Percentiles rank a stretch among this genome's conserved stretches.
These are phyloP conservation scores for Noccaea bulbosa DNA, from an alignment of 345 rosid species.

Conservation along the genomic window DNA sequence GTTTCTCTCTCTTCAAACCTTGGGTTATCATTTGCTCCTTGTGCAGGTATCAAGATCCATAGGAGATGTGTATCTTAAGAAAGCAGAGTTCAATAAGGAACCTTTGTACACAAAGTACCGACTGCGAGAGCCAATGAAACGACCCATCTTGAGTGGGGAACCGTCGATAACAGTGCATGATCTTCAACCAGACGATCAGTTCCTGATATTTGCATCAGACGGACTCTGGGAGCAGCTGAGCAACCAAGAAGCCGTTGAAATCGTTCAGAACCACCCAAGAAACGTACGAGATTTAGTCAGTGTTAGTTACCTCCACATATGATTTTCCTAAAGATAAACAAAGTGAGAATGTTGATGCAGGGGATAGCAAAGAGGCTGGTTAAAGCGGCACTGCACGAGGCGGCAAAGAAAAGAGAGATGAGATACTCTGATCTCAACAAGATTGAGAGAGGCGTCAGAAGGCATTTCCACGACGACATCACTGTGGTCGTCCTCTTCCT, in stretches of 20 bases:
- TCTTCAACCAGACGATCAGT: constrained; percentile 70
- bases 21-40: no score
- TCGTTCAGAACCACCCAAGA: constrained; percentile 61
- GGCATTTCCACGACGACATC: constrained; percentile 65
- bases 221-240: constrained; percentile 91
- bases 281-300: constrained; percentile 48
- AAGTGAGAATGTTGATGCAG: constrained; percentile 41
- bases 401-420: constrained; percentile 56
- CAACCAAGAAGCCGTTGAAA: constrained; percentile 70
- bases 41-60: constrained; percentile 41
- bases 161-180: constrained; percentile 57
- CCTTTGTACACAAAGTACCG: constrained; percentile 55
- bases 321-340: not conserved
- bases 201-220: constrained; percentile 86
- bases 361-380: constrained; percentile 71
- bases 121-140: constrained; percentile 43
- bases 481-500: constrained; percentile 63
- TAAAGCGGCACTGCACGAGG: constrained; percentile 54
- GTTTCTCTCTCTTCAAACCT: no score
- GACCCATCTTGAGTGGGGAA: constrained; percentile 78
- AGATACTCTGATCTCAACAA: constrained; percentile 71
- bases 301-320: not conserved
- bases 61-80: constrained; percentile 82
- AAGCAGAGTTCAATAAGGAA: constrained; percentile 80
- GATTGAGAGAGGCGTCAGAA: constrained; percentile 60